phyloP scores from a whole-genome alignment of 2,329 filamentous ascomycete species.

The Cryphonectria naterciae region DNA sequence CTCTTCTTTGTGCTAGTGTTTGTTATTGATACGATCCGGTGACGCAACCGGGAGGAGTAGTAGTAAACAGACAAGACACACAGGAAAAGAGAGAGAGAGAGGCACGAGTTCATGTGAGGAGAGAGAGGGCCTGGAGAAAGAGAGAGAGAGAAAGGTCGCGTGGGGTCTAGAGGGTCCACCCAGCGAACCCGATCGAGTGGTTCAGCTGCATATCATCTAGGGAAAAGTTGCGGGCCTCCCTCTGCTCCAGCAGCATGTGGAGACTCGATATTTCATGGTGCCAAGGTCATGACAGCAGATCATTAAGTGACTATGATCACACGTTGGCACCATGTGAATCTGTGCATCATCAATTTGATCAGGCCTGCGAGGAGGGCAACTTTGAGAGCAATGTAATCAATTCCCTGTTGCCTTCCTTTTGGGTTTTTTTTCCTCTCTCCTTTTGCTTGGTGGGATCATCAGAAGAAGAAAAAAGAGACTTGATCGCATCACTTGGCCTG shows the following conservation, averaged over 20 bases:
- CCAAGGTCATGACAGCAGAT: neutral
- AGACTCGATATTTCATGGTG: neutral
- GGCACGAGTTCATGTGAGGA: too few species aligned
- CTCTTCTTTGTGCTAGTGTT: neutral
- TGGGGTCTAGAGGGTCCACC: neutral
- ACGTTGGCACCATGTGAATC: neutral
- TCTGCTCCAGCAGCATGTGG: neutral
- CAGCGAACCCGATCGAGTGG: neutral
- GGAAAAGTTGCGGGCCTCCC: neutral
- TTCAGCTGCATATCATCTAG: constrained; percentile 5
- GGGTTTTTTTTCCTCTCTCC: too few species aligned
- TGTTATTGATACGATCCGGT: neutral
- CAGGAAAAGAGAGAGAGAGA: too few species aligned
- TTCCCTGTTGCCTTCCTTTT: too few species aligned
- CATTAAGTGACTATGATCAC: neutral
- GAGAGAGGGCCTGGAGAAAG: too few species aligned
- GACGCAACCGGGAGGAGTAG: neutral
- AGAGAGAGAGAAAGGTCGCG: neutral
- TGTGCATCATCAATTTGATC: neutral
- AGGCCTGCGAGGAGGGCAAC: neutral
- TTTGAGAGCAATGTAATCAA: too few species aligned
- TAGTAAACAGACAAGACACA: neutral
- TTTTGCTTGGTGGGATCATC: too few species aligned
- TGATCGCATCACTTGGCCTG: neutral
- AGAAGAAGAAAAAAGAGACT: too few species aligned